A percentile compares a stretch with the other conserved stretches of the same genome.
phyloP scores from a whole-genome alignment of 805 yeast species.

The Scheffersomyces stipitis region DNA sequence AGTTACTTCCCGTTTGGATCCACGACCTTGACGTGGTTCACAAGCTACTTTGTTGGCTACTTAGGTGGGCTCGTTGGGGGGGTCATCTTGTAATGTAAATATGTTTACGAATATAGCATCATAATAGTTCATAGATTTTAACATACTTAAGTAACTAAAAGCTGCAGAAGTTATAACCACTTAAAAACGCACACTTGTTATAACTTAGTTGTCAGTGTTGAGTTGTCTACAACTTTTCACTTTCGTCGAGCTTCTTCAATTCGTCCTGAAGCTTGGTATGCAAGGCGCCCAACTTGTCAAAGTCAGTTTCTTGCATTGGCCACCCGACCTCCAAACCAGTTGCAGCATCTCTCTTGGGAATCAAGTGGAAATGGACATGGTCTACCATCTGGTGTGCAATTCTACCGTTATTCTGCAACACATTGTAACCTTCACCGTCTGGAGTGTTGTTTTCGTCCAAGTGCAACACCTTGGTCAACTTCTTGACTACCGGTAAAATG shows the following conservation, averaged over 20 bases:
- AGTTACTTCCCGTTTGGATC: constrained; percentile 97
- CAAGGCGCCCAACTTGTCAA: constrained; percentile 64
- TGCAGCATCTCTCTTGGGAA: constrained; percentile 75
- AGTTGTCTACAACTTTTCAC: constrained; percentile 12
- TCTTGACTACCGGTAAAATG: constrained; percentile 84
- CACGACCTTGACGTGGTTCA: constrained; percentile 58
- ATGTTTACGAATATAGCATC: too few relatives aligned
- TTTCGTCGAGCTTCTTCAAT: constrained; percentile 10
- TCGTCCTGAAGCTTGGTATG: constrained; percentile 55
- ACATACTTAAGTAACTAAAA: too few relatives aligned
- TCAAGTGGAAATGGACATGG: constrained; percentile 95
- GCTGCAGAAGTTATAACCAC: too few relatives aligned
- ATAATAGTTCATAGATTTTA: too few relatives aligned
- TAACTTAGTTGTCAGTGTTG: too few relatives aligned
- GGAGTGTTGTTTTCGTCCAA: constrained; percentile 61
- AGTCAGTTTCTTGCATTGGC: constrained; percentile 86
- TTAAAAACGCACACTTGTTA: too few relatives aligned
- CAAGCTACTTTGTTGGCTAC: constrained; percentile 44
- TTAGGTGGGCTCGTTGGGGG: constrained; percentile 50
- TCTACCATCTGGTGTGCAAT: constrained; percentile 95
- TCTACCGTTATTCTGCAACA: constrained; percentile 90
- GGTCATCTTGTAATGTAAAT: too few relatives aligned
- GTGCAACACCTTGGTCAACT: constrained; percentile 70
- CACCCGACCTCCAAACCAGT: constrained; percentile 88
- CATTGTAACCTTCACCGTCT: constrained; percentile 76